Percentiles rank a stretch among this genome's conserved stretches.
phyloP scores from a whole-genome alignment of 768 basidiomycete genomes.

The Russula griseocarnosa region DNA sequence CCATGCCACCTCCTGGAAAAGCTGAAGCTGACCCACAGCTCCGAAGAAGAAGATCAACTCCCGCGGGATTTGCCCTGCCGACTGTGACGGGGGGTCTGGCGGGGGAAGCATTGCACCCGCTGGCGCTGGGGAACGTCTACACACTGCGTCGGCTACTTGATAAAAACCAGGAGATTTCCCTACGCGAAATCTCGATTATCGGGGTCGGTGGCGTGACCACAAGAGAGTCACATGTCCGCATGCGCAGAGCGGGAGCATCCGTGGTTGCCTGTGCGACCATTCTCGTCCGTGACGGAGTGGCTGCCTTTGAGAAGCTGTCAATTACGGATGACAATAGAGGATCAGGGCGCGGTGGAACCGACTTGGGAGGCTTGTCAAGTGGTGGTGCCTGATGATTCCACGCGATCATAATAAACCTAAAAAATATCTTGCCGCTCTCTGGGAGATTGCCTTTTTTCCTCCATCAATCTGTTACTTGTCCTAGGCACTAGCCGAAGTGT shows the following conservation, averaged over 20 bases:
- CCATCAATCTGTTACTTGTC: neutral
- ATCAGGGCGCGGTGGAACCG: slow-evolving; percentile 11
- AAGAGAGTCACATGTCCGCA: slow-evolving; percentile 55
- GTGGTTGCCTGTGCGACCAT: slow-evolving; percentile 64
- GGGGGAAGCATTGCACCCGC: slow-evolving; percentile 68
- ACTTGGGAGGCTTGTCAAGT: slow-evolving; percentile 62
- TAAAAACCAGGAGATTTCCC: slow-evolving; percentile 38
- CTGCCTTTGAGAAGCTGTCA: slow-evolving; percentile 36
- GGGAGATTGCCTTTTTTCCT: neutral
- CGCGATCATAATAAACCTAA: neutral
- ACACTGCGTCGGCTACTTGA: slow-evolving; percentile 54
- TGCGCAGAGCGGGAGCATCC: slow-evolving; percentile 70
- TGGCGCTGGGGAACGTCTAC: slow-evolving; percentile 76
- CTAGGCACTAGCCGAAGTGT: neutral
- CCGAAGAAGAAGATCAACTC: neutral
- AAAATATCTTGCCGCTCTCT: neutral
- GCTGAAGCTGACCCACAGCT: neutral
- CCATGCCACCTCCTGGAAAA: neutral
- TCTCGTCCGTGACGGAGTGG: slow-evolving; percentile 42
- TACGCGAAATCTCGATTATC: slow-evolving; percentile 55
- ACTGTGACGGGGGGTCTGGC: slow-evolving; percentile 67
- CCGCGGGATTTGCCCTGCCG: slow-evolving; percentile 53
- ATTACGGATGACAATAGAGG: slow-evolving; percentile 33
- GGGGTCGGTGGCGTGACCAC: slow-evolving; percentile 82
- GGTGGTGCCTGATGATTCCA: slow-evolving; percentile 7